Evolutionary conservation across 2,329 filamentous ascomycete genomes (phyloP).

Genomic region (Gaeumannomyces tritici): DNA sequence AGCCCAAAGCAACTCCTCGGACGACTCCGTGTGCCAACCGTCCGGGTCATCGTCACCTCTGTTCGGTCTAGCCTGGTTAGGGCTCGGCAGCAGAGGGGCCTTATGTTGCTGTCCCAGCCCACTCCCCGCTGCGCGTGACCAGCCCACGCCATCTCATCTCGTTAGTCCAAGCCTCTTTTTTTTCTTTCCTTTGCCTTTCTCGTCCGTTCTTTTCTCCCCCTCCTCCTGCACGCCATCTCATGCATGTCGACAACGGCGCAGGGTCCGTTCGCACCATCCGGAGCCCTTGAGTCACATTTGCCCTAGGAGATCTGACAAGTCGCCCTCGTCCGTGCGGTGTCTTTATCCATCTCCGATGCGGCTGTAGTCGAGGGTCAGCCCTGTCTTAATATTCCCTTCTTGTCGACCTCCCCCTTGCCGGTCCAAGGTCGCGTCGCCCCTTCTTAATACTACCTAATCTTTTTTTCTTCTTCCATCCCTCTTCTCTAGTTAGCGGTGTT

Average conservation of each 20-base stretch:
- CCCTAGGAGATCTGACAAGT: background rate
- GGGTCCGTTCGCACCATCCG: background rate
- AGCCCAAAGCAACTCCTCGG: too few relatives aligned
- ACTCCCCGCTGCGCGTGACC: too few relatives aligned
- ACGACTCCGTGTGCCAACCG: too few relatives aligned
- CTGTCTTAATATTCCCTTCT: background rate
- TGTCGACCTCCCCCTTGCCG: conserved; percentile 5
- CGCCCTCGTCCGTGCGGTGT: background rate
- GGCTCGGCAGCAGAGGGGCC: too few relatives aligned
- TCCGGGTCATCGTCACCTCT: too few relatives aligned
- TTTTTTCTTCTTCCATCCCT: background rate
- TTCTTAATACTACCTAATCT: background rate
- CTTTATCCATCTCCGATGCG: background rate
- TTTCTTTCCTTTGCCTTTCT: background rate
- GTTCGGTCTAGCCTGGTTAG: too few relatives aligned
- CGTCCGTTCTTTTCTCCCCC: background rate
- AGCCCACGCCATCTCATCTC: background rate
- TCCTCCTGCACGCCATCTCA: background rate
- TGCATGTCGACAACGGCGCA: background rate
- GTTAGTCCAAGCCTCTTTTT: background rate
- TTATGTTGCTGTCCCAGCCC: too few relatives aligned
- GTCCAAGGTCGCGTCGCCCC: background rate
- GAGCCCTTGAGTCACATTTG: background rate
- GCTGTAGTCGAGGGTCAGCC: background rate
- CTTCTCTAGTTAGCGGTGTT: background rate